Evolutionary conservation across 129 eudicot genomes (phyloP), one percentile per base, ranked within the genome.

Genomic region (Chrysanthemum seticuspe): DNA sequence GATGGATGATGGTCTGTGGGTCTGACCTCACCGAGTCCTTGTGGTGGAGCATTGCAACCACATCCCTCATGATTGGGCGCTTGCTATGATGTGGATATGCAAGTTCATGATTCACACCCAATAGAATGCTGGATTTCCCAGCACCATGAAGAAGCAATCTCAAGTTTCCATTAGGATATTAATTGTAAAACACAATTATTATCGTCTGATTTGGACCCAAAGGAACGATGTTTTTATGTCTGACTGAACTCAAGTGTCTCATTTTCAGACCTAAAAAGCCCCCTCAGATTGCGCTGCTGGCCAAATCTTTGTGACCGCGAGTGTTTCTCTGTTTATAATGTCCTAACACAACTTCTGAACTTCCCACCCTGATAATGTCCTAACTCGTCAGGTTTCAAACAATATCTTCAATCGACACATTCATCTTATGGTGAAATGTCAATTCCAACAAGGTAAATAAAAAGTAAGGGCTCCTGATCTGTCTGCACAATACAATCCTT

Each of bases 271-370:
- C 77, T 78, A 68, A 95, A 95, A 90, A n/a, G 97, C 82, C 15
- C 90, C 83, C 14, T 94, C 99, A 0, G 90, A 79, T 77, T 95
- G 97, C 23, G 88, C 95, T 0, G 87, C 53, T 13, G 97, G 84
- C 99, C 99, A 95, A 91, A 95, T 95, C 81, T 95, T 95, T 65
- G 88, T 95, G 56, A 95, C 94, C 2, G 97, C 97, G 3, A 95
- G 72, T 0, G 89, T 82, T 76, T 85, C 95, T 15, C 99, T 96
- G 7, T 61, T 87, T 4, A 84, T 84, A 31, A 84, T 95, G 25
- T 23, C 25, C 25, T 23, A 23, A 90, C 47, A 95, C 99, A 0
- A 95, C 97, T 11, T 97, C 99, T 0, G 99, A 95, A 85, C 97
- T 88, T 44, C 99, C 99, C 0, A 96, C 88, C n/a, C 99, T 97